Base-by-base conservation (phyloP, 768 basidiomycete species). In the Xerocomellus intermedius region DNA sequence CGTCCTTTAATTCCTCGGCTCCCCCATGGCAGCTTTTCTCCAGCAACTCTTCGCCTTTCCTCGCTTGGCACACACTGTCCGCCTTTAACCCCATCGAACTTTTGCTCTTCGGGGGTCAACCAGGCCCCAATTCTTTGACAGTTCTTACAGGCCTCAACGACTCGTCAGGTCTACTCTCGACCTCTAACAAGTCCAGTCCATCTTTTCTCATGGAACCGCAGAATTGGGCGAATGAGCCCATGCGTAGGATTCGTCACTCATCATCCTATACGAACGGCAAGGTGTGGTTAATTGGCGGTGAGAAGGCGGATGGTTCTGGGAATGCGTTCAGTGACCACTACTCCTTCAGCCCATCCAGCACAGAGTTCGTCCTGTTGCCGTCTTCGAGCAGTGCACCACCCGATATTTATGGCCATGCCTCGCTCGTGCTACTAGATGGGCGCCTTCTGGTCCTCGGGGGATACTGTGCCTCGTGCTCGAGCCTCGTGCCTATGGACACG, bases 31-130 rank as follows among this genome's bases (percentile, higher is more conserved):
- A 78, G 36, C 78, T 85, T 48, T 58, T 89, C 50, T 76, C 76
- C 48, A 75, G 79, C 32, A 63, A 72, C 2, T 79, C 80, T 57
- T 68, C 73, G 5, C 90, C 89, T 22, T 71, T 81, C 8, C 74
- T 93, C 12, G 82, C 88, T 12, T 94, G 90, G 88, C 89, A 93
- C 66, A 83, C 88, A 1, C 73, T 94, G 41, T 86, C 89, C 16
- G 82, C 86, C 5, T 80, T 82, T 72, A 80, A 82, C 51, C 70
- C 76, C 16, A 73, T 81, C 8, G 57, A 77, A 22, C 58, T 83
- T 2, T 75, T 94, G 4, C 69, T 86, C 14, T 91, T 94, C 55
- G 94, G 94, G 21, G 94, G 94, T 17, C 77, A 85, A 60, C 82
- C 86, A 14, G 89, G 80, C 3, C 76, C 85, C 6, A 79, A 82